A percentile compares a stretch with the other conserved stretches of the same genome.
These are phyloP conservation scores for Pseudocercospora fuligena DNA, from an alignment of 2,329 filamentous ascomycete species.

Conservation along the genomic window DNA sequence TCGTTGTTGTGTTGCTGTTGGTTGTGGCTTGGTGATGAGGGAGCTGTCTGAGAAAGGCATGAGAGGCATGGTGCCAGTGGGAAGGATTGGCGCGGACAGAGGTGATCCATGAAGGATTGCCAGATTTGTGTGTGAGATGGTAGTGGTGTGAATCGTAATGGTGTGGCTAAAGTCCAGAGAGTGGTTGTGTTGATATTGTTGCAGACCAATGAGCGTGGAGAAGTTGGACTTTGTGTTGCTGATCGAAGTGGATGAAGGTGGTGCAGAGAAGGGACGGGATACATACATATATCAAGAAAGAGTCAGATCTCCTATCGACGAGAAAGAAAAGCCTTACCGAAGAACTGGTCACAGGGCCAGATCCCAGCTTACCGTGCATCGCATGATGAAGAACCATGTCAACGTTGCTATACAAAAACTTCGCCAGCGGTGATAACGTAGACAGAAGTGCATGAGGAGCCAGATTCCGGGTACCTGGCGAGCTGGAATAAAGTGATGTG, in stretches of 20 bases:
- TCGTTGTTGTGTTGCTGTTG: constrained; percentile 6
- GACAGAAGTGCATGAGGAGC: constrained; percentile 6
- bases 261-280: neutral
- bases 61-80: constrained; percentile 38
- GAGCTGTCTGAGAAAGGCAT: constrained; percentile 34
- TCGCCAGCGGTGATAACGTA: constrained; percentile 1
- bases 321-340: constrained; percentile 2
- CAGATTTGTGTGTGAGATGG: constrained; percentile 8
- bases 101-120: constrained; percentile 36
- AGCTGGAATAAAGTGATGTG: constrained; percentile 14
- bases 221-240: neutral
- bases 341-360: constrained; percentile 11
- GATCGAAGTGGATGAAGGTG: neutral
- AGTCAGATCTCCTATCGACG: neutral
- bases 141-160: constrained; percentile 6
- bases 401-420: constrained; percentile 9
- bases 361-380: constrained; percentile 10
- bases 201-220: constrained; percentile 6
- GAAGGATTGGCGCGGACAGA: constrained; percentile 37
- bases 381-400: constrained; percentile 7
- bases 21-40: constrained; percentile 13
- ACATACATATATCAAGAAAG: constrained; percentile 6
- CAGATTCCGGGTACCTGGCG: neutral
- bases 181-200: neutral
- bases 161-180: neutral